Base-by-base conservation (phyloP, 345 rosid species). In the Gossypium sturtianum region DNA sequence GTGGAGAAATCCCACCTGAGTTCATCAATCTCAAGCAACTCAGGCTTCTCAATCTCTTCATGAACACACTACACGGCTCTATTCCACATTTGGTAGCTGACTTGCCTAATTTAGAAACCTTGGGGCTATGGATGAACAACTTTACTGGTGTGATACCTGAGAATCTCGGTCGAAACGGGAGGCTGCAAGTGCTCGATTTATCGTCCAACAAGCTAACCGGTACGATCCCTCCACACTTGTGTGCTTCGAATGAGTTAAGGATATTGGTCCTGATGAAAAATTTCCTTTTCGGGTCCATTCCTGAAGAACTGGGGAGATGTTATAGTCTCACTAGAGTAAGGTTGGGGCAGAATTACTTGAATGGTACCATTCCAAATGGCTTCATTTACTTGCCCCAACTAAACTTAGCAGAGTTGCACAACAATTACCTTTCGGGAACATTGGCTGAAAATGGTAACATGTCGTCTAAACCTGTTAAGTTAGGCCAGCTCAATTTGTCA, bases 121-220 rank as follows among this genome's bases (percentile, higher is more conserved):
- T 90, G 58, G 84, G 64, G 48, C 83, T 90, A 3, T 90, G 94
- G 94, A 75, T 63, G 70, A 90, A 90, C 82, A 90, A 90, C 76
- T 84, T 90, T 82, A 90, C 92, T 0, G 94, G 94, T 9, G 69
- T 74, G 49, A 88, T 90, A 53, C 94, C 94, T 5, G 70, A 78
- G 44, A 83, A 78, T 57, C 88, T 90, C 20, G 94, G 94, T 58
- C 74, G 60, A 43, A 87, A 85, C 20, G 84, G 89, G 71, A 85
- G 75, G 81, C 84, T 90, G 43, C 80, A 74, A 27, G 71, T 58
- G 41, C 85, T 90, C 19, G 94, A 90, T 73, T 79, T 90, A 66
- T 90, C 94, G n/a, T 81, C 86, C 77, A 88, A 88, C 77, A 90
- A 88, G 86, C 90, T 90, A 47, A 90, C 94, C 0, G 94, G 94